Conservation (phyloP, 2,329 filamentous ascomycete genomes). For the Ascochyta fabae region DNA sequence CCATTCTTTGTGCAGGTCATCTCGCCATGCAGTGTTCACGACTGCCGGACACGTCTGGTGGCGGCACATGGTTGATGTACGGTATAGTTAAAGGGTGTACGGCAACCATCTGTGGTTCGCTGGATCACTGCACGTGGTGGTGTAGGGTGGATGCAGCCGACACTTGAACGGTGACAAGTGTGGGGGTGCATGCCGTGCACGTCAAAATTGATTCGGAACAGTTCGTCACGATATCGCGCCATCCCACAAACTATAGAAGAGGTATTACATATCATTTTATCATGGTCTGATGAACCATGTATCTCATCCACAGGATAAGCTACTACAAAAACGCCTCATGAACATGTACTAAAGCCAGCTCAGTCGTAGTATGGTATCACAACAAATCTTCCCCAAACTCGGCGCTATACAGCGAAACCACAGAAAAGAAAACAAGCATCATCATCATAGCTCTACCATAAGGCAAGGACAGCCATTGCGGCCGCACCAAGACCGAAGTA, state of each 20-base stretch:
- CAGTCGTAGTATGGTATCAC: constrained; percentile 34
- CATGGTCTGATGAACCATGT: neutral
- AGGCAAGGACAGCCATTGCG: constrained; percentile 31
- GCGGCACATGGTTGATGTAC: neutral
- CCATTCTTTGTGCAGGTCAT: constrained; percentile 9
- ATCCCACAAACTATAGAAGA: neutral
- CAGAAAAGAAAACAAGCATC: neutral
- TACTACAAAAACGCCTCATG: constrained; percentile 14
- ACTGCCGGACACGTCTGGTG: neutral
- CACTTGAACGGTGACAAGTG: constrained; percentile 4
- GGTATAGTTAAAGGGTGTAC: constrained; percentile 17
- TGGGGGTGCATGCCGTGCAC: constrained; percentile 17
- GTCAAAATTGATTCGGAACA: neutral
- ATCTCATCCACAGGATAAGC: constrained; percentile 5
- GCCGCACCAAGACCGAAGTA: constrained; percentile 37
- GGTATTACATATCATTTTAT: constrained; percentile 17
- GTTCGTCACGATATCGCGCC: neutral
- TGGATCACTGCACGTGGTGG: constrained; percentile 21
- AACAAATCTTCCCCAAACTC: constrained; percentile 12
- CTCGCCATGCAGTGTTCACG: constrained; percentile 9
- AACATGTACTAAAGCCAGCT: constrained; percentile 28
- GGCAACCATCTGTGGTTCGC: constrained; percentile 24
- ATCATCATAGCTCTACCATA: constrained; percentile 28
- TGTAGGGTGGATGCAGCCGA: constrained; percentile 8
- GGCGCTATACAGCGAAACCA: neutral